Evolutionary conservation across 164 flowering plant species (phyloP).

Genomic region (Protea cynaroides): DNA sequence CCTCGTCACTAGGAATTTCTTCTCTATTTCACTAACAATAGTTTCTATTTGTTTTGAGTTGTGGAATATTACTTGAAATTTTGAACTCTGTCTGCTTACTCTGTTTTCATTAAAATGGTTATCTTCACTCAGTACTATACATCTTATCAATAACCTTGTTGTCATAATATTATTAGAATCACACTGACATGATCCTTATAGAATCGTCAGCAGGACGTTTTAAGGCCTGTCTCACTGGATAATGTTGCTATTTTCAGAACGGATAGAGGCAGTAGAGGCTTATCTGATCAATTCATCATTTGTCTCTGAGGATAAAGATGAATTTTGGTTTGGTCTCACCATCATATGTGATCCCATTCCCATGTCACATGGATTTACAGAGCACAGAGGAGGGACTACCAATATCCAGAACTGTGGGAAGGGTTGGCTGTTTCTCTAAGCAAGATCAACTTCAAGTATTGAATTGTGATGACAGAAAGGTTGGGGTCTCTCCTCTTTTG

Average conservation of each 20-base stretch:
- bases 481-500: constrained; percentile 37
- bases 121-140: background rate
- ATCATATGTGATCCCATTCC: constrained; percentile 25
- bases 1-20: too few species aligned
- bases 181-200: too few species aligned
- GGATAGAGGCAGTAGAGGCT: constrained; percentile 8
- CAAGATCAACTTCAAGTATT: constrained; percentile 12
- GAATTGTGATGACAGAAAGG: constrained; percentile 18
- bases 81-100: background rate
- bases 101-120: background rate
- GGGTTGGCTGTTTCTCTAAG: constrained; percentile 14
- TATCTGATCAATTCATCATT: background rate
- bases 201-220: background rate
- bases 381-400: constrained; percentile 11
- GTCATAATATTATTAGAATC: too few species aligned
- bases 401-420: constrained; percentile 12
- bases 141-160: too few species aligned
- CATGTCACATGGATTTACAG: constrained; percentile 20
- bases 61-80: too few species aligned
- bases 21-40: too few species aligned
- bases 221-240: constrained; percentile 7
- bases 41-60: too few species aligned
- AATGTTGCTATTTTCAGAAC: constrained; percentile 19
- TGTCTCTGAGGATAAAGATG: constrained; percentile 22
- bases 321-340: constrained; percentile 24